Evolutionary conservation across 1,139 yeast species (phyloP), one percentile per base, ranked within the genome.

Genomic region (Geotrichum candidum): DNA sequence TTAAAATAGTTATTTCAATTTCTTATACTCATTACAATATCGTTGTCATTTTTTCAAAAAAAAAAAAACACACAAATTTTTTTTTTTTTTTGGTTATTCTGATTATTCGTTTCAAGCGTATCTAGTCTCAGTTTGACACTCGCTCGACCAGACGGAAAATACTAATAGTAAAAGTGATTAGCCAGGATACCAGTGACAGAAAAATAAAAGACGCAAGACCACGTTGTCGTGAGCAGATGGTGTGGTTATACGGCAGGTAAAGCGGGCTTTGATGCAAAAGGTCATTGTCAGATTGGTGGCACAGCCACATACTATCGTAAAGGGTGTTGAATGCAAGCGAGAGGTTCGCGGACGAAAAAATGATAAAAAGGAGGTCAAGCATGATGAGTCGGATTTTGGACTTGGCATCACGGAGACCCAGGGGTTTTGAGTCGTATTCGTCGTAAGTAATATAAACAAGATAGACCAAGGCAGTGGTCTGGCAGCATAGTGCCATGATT

Each of bases 311-410:
- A 57, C 81, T 80, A 72, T 90, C 97, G 72, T 79, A 88, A 60
- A 92, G 78, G 1, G 97, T 87, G 72, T 90, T 87, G 75, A 91
- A 91, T 1, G 97, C 84, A 58, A 94, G 79, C 7, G 97, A 85
- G 63, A 92, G 75, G 72, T 91, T 92, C 1, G 97, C 97, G 57
- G 96, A 85, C n/a, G 92, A 85, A 70, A 92, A 89, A n/a, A 94
- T 90, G 66, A 94, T 90, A 74, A 94, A 90, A 48, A 92, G 76
- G 57, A 92, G 78, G 71, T 94, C 99, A 66, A 90, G 78, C 81
- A 91, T 79, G 61, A 83, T 80, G 63, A 91, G 81, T 69, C 90
- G 81, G 80, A 92, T 83, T 71, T 92, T 92, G 33, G 88, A 91
- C 67, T 84, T 78, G 0, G 97, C 96, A 66, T 89, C 85, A 66